Conservation (phyloP, 345 rosid species). For the Moricandia moricandioides region DNA sequence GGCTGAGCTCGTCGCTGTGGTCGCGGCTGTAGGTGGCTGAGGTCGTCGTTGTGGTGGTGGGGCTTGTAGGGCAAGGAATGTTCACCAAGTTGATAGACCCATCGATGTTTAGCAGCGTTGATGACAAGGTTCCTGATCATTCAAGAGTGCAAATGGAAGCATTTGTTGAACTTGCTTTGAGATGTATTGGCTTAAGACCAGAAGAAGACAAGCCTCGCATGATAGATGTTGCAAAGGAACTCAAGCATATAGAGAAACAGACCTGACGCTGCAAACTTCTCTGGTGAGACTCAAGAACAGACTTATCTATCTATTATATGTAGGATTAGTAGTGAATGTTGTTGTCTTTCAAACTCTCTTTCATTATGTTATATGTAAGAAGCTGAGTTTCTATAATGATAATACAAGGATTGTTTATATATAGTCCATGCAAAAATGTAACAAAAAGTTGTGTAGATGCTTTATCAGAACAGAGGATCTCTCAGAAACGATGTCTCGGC, state of each 20-base stretch:
- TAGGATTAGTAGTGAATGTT: background rate
- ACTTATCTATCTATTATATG: background rate
- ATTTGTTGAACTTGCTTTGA: background rate
- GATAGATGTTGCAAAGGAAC: conserved; percentile 8
- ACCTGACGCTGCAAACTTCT: background rate
- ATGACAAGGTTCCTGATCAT: background rate
- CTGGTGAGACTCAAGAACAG: background rate
- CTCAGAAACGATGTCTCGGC: background rate
- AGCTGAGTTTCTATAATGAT: background rate
- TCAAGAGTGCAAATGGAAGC: conserved; percentile 2
- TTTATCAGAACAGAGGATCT: background rate
- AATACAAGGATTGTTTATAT: background rate
- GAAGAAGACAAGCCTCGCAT: background rate
- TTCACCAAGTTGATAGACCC: background rate
- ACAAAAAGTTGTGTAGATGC: background rate
- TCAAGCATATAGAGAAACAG: conserved; percentile 1
- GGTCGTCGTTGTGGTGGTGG: no score
- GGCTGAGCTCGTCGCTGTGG: no score
- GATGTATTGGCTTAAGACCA: background rate
- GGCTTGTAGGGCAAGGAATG: background rate
- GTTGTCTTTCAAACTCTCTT: background rate
- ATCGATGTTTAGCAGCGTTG: no score
- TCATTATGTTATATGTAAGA: background rate
- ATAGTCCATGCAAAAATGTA: background rate
- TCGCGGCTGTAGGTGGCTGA: no score